A percentile compares a stretch with the other conserved stretches of the same genome.
phyloP scores from a whole-genome alignment of 2,329 filamentous ascomycete species.

The Helotiales sp. region DNA sequence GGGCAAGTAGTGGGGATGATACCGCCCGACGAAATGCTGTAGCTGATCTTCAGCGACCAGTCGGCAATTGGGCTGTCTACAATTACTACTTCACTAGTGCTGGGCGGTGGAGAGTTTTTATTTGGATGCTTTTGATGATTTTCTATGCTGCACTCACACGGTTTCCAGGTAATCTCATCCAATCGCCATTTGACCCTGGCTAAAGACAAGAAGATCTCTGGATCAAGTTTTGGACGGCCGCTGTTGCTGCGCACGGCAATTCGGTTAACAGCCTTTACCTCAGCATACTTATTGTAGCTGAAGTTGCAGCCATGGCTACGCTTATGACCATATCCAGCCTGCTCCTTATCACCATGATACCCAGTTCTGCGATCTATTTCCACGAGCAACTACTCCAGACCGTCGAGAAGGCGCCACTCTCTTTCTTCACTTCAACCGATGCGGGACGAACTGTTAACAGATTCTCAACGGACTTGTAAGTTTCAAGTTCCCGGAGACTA shows the following conservation, averaged over 20 bases:
- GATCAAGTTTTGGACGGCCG: slow-evolving; percentile 43
- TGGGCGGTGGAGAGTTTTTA: slow-evolving; percentile 13
- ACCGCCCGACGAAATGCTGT: slow-evolving; percentile 15
- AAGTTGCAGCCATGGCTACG: slow-evolving; percentile 9
- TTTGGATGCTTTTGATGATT: slow-evolving; percentile 16
- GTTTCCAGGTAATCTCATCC: slow-evolving; percentile 19
- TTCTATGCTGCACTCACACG: slow-evolving; percentile 10
- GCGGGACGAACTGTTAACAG: slow-evolving; percentile 43
- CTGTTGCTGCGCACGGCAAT: slow-evolving; percentile 24
- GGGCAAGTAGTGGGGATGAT: too few species aligned
- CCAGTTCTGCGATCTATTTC: slow-evolving; percentile 49
- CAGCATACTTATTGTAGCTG: slow-evolving; percentile 30
- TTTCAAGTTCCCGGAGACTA: too few species aligned
- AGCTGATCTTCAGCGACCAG: slow-evolving; percentile 19
- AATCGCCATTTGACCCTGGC: slow-evolving; percentile 25
- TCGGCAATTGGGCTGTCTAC: slow-evolving; percentile 23
- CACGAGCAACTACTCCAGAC: slow-evolving; percentile 48
- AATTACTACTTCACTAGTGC: slow-evolving; percentile 21
- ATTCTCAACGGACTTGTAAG: slow-evolving; percentile 47
- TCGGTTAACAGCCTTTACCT: slow-evolving; percentile 24
- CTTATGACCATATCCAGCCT: slow-evolving; percentile 21
- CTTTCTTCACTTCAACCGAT: slow-evolving; percentile 45
- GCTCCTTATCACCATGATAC: slow-evolving; percentile 54
- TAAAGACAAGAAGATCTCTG: slow-evolving; percentile 38
- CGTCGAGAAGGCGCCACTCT: slow-evolving; percentile 42